These are phyloP conservation scores for Dioscorea cayenensis DNA, from an alignment of 116 monocot species.

Conservation along the genomic window DNA sequence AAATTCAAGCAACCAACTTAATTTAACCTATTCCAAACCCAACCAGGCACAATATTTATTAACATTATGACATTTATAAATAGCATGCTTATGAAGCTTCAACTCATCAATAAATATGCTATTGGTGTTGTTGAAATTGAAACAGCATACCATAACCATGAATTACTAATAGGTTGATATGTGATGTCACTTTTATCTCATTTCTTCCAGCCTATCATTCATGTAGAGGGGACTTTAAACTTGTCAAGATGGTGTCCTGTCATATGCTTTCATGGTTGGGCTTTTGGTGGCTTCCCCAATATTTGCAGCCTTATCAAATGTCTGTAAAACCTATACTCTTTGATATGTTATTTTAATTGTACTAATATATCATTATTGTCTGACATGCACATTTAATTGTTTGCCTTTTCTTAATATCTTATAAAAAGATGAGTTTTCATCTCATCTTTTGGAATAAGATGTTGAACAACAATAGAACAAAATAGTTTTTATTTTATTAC, in stretches of 20 bases:
- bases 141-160: background rate
- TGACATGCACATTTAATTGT: background rate
- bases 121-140: background rate
- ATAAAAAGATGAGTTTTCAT: no score
- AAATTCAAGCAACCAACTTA: no score
- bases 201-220: background rate
- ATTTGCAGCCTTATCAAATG: constrained; percentile 87
- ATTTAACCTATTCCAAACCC: no score
- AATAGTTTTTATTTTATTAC: no score
- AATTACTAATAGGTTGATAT: background rate
- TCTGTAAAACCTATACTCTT: background rate
- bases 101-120: background rate
- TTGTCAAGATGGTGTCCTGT: constrained; percentile 97
- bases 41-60: no score
- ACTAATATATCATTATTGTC: background rate
- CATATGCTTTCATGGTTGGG: constrained; percentile 99
- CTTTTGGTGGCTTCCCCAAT: constrained; percentile 86
- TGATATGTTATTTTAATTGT: background rate
- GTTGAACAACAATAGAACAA: no score
- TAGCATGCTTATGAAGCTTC: background rate
- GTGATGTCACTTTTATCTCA: constrained; percentile 4
- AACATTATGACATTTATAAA: background rate
- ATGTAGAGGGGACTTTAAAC: constrained; percentile 84
- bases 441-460: no score
- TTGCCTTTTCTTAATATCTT: no score